Evolutionary conservation across 805 yeast genomes (phyloP).

Genomic region (Saccharomycopsis sp.): DNA sequence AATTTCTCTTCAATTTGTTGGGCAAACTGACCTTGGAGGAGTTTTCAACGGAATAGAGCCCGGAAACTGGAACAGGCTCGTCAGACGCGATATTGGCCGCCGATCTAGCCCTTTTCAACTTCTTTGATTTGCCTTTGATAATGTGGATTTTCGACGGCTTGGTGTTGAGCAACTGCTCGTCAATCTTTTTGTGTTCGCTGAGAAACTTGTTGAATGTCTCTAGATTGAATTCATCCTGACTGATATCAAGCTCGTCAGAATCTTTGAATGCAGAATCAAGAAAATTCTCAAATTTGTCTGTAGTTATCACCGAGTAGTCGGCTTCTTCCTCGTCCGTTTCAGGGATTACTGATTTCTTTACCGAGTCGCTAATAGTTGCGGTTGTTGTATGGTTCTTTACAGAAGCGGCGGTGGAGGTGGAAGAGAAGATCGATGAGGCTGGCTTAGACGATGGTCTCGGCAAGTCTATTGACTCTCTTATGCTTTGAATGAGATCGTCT

Average conservation of each 20-base stretch:
- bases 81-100: slow-evolving; percentile 1
- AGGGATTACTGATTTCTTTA: neutral
- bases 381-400: neutral
- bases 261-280: slow-evolving; percentile 10
- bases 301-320: neutral
- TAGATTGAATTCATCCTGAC: slow-evolving; percentile 4
- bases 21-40: slow-evolving; percentile 6
- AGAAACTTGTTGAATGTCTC: slow-evolving; percentile 12
- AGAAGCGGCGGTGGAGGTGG: no score
- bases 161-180: slow-evolving; percentile 16
- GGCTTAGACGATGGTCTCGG: neutral
- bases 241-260: neutral
- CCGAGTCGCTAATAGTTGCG: neutral
- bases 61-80: neutral
- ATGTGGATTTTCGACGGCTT: slow-evolving; percentile 13
- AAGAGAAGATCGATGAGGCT: no score
- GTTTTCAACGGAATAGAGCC: slow-evolving; percentile 13
- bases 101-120: slow-evolving; percentile 8
- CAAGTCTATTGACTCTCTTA: neutral
- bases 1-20: slow-evolving; percentile 8
- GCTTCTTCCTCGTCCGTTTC: neutral
- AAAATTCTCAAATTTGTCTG: slow-evolving; percentile 11
- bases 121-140: slow-evolving; percentile 6
- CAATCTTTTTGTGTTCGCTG: slow-evolving; percentile 18
- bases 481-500: neutral